Base-by-base conservation (phyloP, 2,329 filamentous ascomycete species). In the Penicillium polonicum region DNA sequence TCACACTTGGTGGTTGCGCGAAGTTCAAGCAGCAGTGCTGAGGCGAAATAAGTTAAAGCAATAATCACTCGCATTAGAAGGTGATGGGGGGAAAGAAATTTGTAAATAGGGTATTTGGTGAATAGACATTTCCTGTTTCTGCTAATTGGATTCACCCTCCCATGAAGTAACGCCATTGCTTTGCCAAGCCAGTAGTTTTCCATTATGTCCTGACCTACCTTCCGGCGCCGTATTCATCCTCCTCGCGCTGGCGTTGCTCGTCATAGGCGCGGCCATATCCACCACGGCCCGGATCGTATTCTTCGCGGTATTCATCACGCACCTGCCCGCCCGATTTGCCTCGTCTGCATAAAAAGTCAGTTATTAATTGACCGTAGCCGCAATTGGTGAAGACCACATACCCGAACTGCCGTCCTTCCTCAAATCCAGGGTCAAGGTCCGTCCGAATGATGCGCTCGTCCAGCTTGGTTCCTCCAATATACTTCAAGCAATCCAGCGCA, bases 271-370 rank as follows among this genome's bases (percentile, higher is more conserved):
- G 84, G 43, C 94, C 93, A 65, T 92, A 86, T 12, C 94, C 94
- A 66, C 94, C 94, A 67, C 94, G 85, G 17, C 94, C 94, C 60
- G 96, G 93, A 73, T 99, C 94, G 72, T 88, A 99, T 78, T 99
- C 94, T 74, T 97, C 91, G 45, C 94, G 86, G 77, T 97, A 99
- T 80, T 99, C 95, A 74, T 99, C 94, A 64, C 94, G 87, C 61
- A 99, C 94, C 78, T 99, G 94, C 5, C 94, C 94, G 58, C 94
- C 94, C 60, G 91, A 96, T 80, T 96, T 96, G 69, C 93, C 93
- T 52, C 93, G 87, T 61, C 84, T 81, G 63, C 33, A 33, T 35
- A 35, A 29, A 58, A 41, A 38, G 59, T 73, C 57, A 70, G 66
- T 8, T 45, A 17, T 45, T 25, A 25, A 27, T 44, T 6, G 12